These are phyloP conservation scores for Naegleria lovaniensis DNA, from an alignment of 208 protist genomes.

Conservation along the genomic window DNA sequence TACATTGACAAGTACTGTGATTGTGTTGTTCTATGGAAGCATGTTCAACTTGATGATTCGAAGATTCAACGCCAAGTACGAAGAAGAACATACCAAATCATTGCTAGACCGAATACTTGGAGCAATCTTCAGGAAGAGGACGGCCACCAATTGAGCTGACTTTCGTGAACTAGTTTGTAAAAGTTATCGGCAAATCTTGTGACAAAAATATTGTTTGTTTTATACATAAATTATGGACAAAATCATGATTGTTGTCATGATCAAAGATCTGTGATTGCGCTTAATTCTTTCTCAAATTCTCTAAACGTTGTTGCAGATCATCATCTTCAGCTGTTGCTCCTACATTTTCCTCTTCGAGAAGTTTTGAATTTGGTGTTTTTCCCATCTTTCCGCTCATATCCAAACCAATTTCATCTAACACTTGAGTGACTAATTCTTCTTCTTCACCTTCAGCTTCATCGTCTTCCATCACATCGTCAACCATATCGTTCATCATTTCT, in stretches of 20 bases:
- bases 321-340: neutral
- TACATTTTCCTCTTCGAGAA: neutral
- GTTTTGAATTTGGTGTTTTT: neutral
- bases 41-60: slow-evolving; percentile 8
- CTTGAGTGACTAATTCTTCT: slow-evolving; percentile 22
- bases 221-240: neutral
- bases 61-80: neutral
- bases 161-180: too few species aligned
- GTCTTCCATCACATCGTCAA: slow-evolving; percentile 50
- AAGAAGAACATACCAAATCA: neutral
- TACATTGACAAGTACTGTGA: neutral
- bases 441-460: slow-evolving; percentile 17
- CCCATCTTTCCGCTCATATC: neutral
- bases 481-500: slow-evolving; percentile 93
- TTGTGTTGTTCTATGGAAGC: slow-evolving; percentile 8
- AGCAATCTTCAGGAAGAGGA: neutral
- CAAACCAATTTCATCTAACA: slow-evolving; percentile 25
- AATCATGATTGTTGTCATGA: neutral
- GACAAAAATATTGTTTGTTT: too few species aligned
- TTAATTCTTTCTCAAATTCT: slow-evolving; percentile 27
- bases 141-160: too few species aligned
- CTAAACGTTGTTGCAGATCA: neutral
- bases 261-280: neutral
- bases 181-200: too few species aligned
- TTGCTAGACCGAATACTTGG: neutral